Conservation (phyloP, 176 grass and related monocot species). For the Musa itinerans region DNA sequence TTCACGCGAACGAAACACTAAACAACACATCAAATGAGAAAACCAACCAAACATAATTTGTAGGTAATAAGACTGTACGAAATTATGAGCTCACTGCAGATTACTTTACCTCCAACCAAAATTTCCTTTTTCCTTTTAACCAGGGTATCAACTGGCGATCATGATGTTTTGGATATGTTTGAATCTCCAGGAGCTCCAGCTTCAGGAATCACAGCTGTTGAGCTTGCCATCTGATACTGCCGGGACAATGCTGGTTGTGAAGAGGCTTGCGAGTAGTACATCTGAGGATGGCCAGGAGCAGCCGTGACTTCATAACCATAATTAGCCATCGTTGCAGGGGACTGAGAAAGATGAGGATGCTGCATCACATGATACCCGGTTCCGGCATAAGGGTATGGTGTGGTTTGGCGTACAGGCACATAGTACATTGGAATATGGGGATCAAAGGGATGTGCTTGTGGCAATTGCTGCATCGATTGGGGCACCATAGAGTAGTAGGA, state of each 20-base stretch:
- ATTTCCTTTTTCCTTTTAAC: background rate
- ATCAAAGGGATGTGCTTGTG: conserved; percentile 41
- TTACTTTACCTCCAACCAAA: background rate
- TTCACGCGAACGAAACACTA: background rate
- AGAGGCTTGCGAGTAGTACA: conserved; percentile 68
- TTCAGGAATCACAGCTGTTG: conserved; percentile 9
- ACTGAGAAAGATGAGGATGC: conserved; percentile 23
- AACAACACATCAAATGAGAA: background rate
- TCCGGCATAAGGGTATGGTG: conserved; percentile 50
- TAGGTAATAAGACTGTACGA: background rate
- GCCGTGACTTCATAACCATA: conserved; percentile 70
- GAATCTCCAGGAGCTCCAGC: background rate
- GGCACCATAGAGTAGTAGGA: conserved; percentile 41
- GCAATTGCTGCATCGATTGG: conserved; percentile 47
- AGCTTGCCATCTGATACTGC: conserved; percentile 52
- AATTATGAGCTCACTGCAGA: background rate
- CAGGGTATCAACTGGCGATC: background rate
- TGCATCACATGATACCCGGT: conserved; percentile 82
- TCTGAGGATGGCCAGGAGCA: conserved; percentile 43
- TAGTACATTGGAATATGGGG: conserved; percentile 64
- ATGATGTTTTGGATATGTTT: background rate
- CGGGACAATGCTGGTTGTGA: conserved; percentile 36
- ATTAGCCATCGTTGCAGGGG: conserved; percentile 35
- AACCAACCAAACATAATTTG: background rate
- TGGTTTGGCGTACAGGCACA: conserved; percentile 45